A percentile compares a stretch with the other conserved stretches of the same genome.
phyloP scores from a whole-genome alignment of 192 early-diverging fungal species.

The Podila minutissima region DNA sequence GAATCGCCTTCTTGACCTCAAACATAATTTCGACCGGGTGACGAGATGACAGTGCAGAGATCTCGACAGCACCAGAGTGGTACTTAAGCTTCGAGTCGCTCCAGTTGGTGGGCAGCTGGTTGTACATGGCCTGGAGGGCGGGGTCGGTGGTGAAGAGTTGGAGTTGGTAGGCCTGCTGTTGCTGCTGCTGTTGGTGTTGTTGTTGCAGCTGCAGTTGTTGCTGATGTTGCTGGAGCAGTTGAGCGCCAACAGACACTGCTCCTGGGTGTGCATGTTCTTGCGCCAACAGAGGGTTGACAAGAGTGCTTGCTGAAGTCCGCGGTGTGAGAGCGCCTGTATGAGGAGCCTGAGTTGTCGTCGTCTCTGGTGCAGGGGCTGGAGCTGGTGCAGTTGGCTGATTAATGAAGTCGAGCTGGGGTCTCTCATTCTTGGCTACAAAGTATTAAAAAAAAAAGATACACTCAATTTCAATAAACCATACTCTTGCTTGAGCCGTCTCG shows the following conservation, averaged over 20 bases:
- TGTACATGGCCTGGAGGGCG: conserved; percentile 25
- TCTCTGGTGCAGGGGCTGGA: conserved; percentile 8
- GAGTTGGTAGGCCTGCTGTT: conserved; percentile 4
- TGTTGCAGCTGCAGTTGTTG: background rate
- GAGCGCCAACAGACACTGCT: background rate
- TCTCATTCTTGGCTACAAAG: conserved; percentile 4
- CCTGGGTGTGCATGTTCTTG: background rate
- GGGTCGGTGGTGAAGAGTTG: conserved; percentile 23
- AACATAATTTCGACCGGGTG: conserved; percentile 75
- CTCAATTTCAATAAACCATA: background rate
- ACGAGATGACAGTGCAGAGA: conserved; percentile 72
- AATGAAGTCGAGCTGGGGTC: conserved; percentile 13
- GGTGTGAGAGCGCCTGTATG: conserved; percentile 24
- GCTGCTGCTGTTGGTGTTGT: conserved; percentile 2
- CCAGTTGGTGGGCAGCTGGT: conserved; percentile 23
- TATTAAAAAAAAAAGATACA: background rate
- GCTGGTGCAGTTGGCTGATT: conserved; percentile 10
- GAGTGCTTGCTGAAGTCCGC: background rate
- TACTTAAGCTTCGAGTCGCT: conserved; percentile 71
- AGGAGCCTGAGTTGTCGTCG: background rate
- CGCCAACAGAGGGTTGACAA: background rate
- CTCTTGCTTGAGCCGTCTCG: no score
- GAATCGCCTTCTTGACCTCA: conserved; percentile 69
- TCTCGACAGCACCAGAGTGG: conserved; percentile 80
- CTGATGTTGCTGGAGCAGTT: background rate